A percentile compares a stretch with the other conserved stretches of the same genome.
These are phyloP conservation scores for Lentinula guzmanii DNA, from an alignment of 768 basidiomycete genomes.

Conservation along the genomic window DNA sequence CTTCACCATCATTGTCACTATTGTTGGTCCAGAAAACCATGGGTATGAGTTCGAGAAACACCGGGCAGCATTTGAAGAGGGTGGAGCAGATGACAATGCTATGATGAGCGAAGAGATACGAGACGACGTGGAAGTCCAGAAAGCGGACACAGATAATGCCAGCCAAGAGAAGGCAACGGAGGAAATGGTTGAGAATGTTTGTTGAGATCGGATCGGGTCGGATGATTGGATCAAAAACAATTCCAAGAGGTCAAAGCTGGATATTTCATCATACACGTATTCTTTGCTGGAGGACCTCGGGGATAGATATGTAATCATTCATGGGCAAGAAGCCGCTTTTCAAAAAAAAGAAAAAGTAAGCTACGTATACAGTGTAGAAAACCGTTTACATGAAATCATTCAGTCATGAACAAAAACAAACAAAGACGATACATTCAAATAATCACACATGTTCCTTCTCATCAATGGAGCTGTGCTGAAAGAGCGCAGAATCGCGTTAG, in stretches of 20 bases:
- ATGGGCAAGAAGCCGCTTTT: background rate
- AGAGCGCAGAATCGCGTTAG: background rate
- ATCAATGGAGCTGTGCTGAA: background rate
- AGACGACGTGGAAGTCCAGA: background rate
- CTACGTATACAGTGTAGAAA: background rate
- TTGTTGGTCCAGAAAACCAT: constrained; percentile 75
- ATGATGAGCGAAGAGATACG: background rate
- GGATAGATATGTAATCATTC: too few species aligned
- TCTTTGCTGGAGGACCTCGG: too few species aligned
- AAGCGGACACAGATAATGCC: background rate
- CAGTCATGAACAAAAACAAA: background rate
- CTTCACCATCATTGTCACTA: constrained; percentile 68
- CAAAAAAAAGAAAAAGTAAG: background rate
- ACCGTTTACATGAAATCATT: background rate
- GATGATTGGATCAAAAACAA: too few species aligned
- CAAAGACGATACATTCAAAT: background rate
- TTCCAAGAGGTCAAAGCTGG: too few species aligned
- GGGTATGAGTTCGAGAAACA: constrained; percentile 80
- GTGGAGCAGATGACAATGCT: constrained; percentile 42
- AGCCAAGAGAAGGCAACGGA: background rate
- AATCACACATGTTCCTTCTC: constrained; percentile 4
- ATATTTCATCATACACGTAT: too few species aligned
- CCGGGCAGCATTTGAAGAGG: constrained; percentile 74
- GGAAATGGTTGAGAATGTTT: background rate
- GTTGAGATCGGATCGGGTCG: too few species aligned